Evolutionary conservation across 495 filamentous ascomycete genomes (phyloP).

Genomic region (Neurospora sp.): DNA sequence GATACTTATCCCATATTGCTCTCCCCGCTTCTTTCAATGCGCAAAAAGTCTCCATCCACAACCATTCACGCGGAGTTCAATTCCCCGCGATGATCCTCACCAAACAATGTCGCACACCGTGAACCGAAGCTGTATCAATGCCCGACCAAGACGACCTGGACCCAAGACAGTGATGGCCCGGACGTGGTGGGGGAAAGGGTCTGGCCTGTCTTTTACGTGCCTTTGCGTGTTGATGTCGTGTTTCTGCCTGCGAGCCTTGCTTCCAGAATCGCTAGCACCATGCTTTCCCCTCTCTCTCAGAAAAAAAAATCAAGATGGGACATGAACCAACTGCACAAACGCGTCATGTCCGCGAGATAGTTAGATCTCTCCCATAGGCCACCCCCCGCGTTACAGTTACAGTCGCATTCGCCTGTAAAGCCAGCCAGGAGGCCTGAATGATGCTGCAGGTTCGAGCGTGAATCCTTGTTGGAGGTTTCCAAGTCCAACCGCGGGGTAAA

Average conservation of each 20-base stretch:
- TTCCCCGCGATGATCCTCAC: not conserved
- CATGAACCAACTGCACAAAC: not conserved
- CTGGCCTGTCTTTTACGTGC: too few species aligned
- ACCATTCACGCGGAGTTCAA: not conserved
- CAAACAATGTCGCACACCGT: not conserved
- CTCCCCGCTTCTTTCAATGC: not conserved
- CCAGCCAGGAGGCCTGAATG: not conserved
- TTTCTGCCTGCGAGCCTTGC: too few species aligned
- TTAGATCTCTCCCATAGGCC: not conserved
- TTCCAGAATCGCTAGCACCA: too few species aligned
- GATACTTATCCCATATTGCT: not conserved
- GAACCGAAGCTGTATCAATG: not conserved
- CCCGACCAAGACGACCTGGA: not conserved
- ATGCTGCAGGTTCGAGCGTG: not conserved
- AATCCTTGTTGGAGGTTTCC: not conserved
- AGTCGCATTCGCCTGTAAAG: not conserved
- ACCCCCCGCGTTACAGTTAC: not conserved
- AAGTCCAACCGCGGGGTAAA: not conserved
- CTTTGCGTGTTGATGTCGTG: too few species aligned
- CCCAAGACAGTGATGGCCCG: too few species aligned
- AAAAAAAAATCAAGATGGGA: not conserved
- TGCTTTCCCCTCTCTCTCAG: too few species aligned
- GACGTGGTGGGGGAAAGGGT: too few species aligned
- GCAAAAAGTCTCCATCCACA: not conserved
- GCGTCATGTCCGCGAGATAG: not conserved